A percentile compares a stretch with the other conserved stretches of the same genome.
Evolutionary conservation across 805 yeast genomes (phyloP).

Genomic region (Yamadazyma olivae): DNA sequence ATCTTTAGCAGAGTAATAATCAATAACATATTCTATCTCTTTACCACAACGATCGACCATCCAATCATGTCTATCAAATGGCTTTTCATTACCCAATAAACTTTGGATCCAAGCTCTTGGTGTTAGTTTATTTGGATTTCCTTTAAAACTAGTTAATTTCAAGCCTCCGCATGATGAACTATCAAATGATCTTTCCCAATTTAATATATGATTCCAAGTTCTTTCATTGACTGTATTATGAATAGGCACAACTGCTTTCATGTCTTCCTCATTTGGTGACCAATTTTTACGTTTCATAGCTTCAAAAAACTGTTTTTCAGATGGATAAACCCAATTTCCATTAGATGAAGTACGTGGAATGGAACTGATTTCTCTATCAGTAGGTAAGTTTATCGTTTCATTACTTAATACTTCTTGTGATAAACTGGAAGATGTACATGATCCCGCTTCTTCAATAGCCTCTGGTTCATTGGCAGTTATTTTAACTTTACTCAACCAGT

Average conservation of each 20-base stretch:
- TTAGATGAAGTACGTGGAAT: slow-evolving; percentile 71
- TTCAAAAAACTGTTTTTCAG: slow-evolving; percentile 89
- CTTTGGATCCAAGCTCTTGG: slow-evolving; percentile 78
- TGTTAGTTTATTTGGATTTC: slow-evolving; percentile 79
- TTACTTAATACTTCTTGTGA: slow-evolving; percentile 36
- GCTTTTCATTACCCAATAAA: slow-evolving; percentile 67
- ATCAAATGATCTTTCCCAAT: slow-evolving; percentile 71
- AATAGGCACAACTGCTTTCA: slow-evolving; percentile 89
- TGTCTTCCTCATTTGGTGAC: slow-evolving; percentile 77
- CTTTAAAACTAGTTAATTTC: slow-evolving; percentile 79
- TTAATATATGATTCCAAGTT: slow-evolving; percentile 80
- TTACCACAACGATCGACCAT: slow-evolving; percentile 79
- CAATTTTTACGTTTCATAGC: slow-evolving; percentile 92
- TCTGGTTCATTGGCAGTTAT: slow-evolving; percentile 26
- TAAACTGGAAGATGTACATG: slow-evolving; percentile 15
- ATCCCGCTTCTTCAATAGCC: slow-evolving; percentile 33
- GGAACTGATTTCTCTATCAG: slow-evolving; percentile 73
- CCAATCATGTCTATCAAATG: slow-evolving; percentile 98
- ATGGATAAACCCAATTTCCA: slow-evolving; percentile 89
- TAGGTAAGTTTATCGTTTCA: slow-evolving; percentile 42
- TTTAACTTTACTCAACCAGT: slow-evolving; percentile 37
- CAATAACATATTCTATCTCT: slow-evolving; percentile 85
- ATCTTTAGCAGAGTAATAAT: slow-evolving; percentile 64
- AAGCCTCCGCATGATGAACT: slow-evolving; percentile 75
- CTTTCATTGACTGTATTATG: slow-evolving; percentile 92